A percentile compares a stretch with the other conserved stretches of the same genome.
Conservation (phyloP, 805 yeast genomes). For the Teunomyces cretensis region DNA sequence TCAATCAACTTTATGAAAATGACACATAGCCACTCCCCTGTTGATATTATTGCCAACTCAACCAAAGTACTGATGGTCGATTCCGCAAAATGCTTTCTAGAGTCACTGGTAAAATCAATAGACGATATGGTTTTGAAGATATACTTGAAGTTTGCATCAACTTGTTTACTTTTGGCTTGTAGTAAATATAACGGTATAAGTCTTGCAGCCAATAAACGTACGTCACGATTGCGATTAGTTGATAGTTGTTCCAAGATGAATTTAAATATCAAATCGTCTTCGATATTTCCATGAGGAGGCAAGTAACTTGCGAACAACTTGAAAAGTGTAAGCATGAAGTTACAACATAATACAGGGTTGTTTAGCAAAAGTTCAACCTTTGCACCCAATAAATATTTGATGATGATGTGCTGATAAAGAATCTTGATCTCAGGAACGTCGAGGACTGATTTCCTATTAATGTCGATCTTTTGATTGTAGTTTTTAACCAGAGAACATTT, state of each 20-base stretch:
- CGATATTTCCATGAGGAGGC: slow-evolving; percentile 39
- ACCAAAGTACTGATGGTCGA: slow-evolving; percentile 61
- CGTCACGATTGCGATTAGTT: slow-evolving; percentile 49
- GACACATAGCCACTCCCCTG: slow-evolving; percentile 68
- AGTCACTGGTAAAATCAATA: slow-evolving; percentile 33
- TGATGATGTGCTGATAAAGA: slow-evolving; percentile 24
- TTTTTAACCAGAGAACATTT: slow-evolving; percentile 33
- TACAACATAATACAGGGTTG: slow-evolving; percentile 31
- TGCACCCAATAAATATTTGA: slow-evolving; percentile 15
- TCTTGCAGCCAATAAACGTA: slow-evolving; percentile 53
- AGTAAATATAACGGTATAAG: slow-evolving; percentile 54
- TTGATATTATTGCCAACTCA: slow-evolving; percentile 58
- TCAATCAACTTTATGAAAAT: slow-evolving; percentile 65
- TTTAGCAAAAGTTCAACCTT: slow-evolving; percentile 9
- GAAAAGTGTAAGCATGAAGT: slow-evolving; percentile 48
- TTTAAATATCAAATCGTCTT: slow-evolving; percentile 30
- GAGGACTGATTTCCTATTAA: slow-evolving; percentile 19
- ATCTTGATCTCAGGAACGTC: slow-evolving; percentile 22
- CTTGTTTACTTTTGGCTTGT: slow-evolving; percentile 31
- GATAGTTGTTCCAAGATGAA: slow-evolving; percentile 42
- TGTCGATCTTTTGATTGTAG: slow-evolving; percentile 22
- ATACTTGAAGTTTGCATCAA: slow-evolving; percentile 42
- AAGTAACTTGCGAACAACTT: slow-evolving; percentile 53
- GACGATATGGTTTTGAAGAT: slow-evolving; percentile 45
- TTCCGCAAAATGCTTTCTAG: slow-evolving; percentile 50